These are phyloP conservation scores for Fagus sylvatica DNA, from an alignment of 306 rosid species.

Conservation along the genomic window DNA sequence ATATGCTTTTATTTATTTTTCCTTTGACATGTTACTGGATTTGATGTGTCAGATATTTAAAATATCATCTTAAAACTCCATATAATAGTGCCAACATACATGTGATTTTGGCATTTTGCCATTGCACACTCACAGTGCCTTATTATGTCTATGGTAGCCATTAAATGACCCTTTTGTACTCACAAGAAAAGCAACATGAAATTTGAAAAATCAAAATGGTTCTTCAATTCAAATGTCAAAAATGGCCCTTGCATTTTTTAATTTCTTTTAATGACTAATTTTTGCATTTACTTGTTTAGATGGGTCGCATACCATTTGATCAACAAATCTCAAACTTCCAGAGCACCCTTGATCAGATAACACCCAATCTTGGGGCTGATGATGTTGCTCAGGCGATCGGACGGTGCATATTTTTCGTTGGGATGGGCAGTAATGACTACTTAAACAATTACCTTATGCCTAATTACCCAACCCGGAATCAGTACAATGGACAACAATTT, in stretches of 20 bases:
- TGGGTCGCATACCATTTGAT: slow-evolving; percentile 78
- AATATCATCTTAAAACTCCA: too few species aligned
- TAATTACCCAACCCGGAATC: slow-evolving; percentile 65
- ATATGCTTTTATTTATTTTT: background rate
- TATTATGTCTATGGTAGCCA: background rate
- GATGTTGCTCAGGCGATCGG: slow-evolving; percentile 44
- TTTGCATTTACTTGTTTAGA: slow-evolving; percentile 42
- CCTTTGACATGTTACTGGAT: too few species aligned
- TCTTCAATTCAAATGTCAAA: background rate
- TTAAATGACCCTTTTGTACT: background rate
- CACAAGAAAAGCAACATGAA: background rate
- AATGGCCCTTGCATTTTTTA: too few species aligned
- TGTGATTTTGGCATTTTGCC: too few species aligned
- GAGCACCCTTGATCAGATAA: slow-evolving; percentile 66
- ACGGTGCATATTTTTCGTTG: slow-evolving; percentile 70
- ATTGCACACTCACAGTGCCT: too few species aligned
- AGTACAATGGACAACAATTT: slow-evolving; percentile 65
- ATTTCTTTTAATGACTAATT: background rate
- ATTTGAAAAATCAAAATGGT: too few species aligned
- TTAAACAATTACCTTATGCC: slow-evolving; percentile 96
- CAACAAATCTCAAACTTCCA: slow-evolving; percentile 76
- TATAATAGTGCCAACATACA: too few species aligned
- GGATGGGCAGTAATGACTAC: slow-evolving; percentile 98
- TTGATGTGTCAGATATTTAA: too few species aligned
- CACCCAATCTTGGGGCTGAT: slow-evolving; percentile 53